Percentiles rank a stretch among this genome's conserved stretches.
phyloP scores from a whole-genome alignment of 352 stramenopile species.

The Phytophthora sansomeana region DNA sequence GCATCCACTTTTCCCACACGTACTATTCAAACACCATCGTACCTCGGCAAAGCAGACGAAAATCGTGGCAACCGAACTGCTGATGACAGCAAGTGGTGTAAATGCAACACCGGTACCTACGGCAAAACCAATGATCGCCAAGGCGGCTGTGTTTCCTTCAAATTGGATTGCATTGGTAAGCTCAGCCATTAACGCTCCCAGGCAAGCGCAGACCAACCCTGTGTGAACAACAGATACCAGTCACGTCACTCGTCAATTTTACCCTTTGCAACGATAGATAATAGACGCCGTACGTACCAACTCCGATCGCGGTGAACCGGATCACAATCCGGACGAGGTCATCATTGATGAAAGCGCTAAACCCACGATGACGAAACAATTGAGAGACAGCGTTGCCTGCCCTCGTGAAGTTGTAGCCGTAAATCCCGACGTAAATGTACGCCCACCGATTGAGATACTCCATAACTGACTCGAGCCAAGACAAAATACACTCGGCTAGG shows the following conservation, averaged over 20 bases:
- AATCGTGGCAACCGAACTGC: conserved; percentile 93
- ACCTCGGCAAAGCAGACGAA: conserved; percentile 96
- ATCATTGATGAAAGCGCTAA: conserved; percentile 95
- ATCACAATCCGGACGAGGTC: conserved; percentile 92
- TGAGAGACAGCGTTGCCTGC: conserved; percentile 89
- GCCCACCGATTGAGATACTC: conserved; percentile 93
- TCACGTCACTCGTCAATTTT: not conserved
- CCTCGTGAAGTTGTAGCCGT: conserved; percentile 92
- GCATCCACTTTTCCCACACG: not conserved
- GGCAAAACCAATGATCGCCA: conserved; percentile 79
- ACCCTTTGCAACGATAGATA: not conserved
- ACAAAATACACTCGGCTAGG: conserved; percentile 75
- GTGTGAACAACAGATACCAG: not conserved
- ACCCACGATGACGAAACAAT: conserved; percentile 92
- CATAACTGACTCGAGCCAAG: conserved; percentile 75
- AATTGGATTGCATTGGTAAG: conserved; percentile 51
- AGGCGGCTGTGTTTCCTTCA: conserved; percentile 59
- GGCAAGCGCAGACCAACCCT: conserved; percentile 61
- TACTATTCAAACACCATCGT: not conserved
- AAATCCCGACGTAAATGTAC: conserved; percentile 94
- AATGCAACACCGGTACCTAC: conserved; percentile 82
- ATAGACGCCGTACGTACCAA: conserved; percentile 48
- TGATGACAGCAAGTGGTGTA: conserved; percentile 92
- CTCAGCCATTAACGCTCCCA: conserved; percentile 45
- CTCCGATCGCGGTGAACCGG: conserved; percentile 75